These are phyloP conservation scores for Drechslerella dactyloides DNA, from an alignment of 2,329 filamentous ascomycete species.

Conservation along the genomic window DNA sequence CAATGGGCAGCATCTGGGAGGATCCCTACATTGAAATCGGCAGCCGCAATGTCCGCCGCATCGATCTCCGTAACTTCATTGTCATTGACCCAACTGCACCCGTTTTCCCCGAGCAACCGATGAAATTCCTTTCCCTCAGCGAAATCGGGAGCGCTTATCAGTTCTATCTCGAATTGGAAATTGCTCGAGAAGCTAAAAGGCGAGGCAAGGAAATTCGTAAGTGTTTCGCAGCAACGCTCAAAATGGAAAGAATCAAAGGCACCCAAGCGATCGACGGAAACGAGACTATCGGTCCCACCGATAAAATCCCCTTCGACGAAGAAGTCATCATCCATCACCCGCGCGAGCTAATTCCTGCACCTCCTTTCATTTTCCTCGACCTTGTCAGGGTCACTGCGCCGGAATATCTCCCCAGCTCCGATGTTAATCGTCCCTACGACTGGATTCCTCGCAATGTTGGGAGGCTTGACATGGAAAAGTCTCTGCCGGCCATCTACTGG, in stretches of 20 bases:
- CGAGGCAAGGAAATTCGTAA: conserved; percentile 7
- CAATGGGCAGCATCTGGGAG: neutral
- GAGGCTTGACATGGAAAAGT: conserved; percentile 1
- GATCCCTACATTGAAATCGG: neutral
- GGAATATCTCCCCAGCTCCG: conserved; percentile 7
- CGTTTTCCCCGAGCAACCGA: conserved; percentile 17
- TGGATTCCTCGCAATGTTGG: conserved; percentile 22
- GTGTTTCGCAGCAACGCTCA: neutral
- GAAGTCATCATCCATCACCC: neutral
- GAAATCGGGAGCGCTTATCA: conserved; percentile 24
- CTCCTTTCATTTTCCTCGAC: conserved; percentile 20
- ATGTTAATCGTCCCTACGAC: conserved; percentile 18
- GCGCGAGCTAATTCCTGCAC: conserved; percentile 1
- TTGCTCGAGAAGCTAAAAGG: neutral
- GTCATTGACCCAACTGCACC: conserved; percentile 22
- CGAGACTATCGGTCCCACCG: neutral
- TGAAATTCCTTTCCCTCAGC: conserved; percentile 9
- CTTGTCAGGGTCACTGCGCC: conserved; percentile 17
- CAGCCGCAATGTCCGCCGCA: neutral
- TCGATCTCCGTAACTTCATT: conserved; percentile 28
- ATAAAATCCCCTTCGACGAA: conserved; percentile 21
- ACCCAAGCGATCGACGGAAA: neutral
- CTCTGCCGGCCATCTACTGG: conserved; percentile 33
- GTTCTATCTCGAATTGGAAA: conserved; percentile 5
- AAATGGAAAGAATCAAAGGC: neutral